Base-by-base conservation (phyloP, 805 yeast species). In the Ogataea pignaliae region DNA sequence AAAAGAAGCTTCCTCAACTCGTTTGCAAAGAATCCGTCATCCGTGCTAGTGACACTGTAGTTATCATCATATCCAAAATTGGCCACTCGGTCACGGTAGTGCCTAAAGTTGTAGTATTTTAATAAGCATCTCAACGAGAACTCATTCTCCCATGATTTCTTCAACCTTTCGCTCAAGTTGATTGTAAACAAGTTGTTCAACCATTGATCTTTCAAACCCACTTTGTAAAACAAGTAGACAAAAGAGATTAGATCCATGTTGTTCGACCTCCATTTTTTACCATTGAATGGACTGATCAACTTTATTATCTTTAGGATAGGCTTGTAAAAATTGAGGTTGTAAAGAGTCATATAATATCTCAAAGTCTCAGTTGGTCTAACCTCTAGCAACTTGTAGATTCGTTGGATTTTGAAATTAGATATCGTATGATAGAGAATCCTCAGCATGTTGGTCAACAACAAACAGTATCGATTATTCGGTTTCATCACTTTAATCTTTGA, bases 161-260 rank as follows among this genome's bases (percentile, higher is more conserved):
- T 79, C 44, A 87, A 69, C 50, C 88, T 90, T 15, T 79, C 81
- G 28, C 85, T 84, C 18, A 86, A 69, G 60, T 88, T 95, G 46
- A 78, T 75, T 13, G 81, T 54, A 56, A 88, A 95, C 50, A 78
- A 76, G 0, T 96, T 96, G n/a, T 81, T 82, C 28, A 91, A 72
- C 98, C 98, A 91, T 48, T 82, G 83, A 59, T 91, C 99, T 47
- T 81, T 75, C 39, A 91, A 63, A 14, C 81, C 78, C 33, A 89
- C 69, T 53, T 80, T 78, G 54, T 87, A 78, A 57, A 88, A 81
- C 26, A 93, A 61, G 56, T 85, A 91, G 2, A 91, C 89, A 47
- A 87, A 82, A 0, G 97, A 88, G 4, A 91, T 86, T 37, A 93
- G 70, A 52, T 90, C 97, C 97, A 93, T 91, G 60, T 91, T 93